These are phyloP conservation scores for Dioszegia aurantiaca DNA, from an alignment of 768 basidiomycete genomes.

Conservation along the genomic window DNA sequence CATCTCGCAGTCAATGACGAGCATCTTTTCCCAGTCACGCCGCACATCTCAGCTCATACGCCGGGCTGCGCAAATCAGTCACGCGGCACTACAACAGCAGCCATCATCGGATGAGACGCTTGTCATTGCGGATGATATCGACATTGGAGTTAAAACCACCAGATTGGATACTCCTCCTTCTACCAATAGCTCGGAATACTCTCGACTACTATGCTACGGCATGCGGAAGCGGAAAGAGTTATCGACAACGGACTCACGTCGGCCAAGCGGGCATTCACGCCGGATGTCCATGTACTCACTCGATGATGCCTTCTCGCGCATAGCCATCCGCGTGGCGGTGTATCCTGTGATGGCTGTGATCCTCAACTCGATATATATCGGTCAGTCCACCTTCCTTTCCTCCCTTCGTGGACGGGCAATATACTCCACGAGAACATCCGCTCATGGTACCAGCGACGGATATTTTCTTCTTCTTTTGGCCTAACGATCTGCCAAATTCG, in stretches of 20 bases:
- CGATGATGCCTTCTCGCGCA: slow-evolving; percentile 9
- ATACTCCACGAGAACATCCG: background rate
- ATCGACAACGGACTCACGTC: background rate
- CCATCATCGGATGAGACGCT: background rate
- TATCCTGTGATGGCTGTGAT: slow-evolving; percentile 7
- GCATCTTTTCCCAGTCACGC: slow-evolving; percentile 8
- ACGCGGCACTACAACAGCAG: slow-evolving; percentile 2
- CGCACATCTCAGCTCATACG: slow-evolving; percentile 5
- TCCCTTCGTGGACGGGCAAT: too few relatives aligned
- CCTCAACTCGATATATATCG: background rate
- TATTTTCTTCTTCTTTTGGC: background rate
- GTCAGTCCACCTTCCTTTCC: slow-evolving; percentile 1
- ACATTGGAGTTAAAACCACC: too few relatives aligned
- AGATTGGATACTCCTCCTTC: too few relatives aligned
- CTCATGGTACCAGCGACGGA: slow-evolving; percentile 1
- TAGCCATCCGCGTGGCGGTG: slow-evolving; percentile 1
- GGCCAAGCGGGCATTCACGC: background rate
- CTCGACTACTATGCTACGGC: too few relatives aligned
- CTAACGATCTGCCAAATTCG: background rate
- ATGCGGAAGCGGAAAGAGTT: background rate
- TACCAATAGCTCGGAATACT: too few relatives aligned
- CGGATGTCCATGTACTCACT: slow-evolving; percentile 11
- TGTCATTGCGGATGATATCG: too few relatives aligned
- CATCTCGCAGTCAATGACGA: background rate
- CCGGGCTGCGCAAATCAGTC: slow-evolving; percentile 1